Percentiles rank a stretch among this genome's conserved stretches.
These are phyloP conservation scores for Astraeus odoratus DNA, from an alignment of 768 basidiomycete species.

Conservation along the genomic window DNA sequence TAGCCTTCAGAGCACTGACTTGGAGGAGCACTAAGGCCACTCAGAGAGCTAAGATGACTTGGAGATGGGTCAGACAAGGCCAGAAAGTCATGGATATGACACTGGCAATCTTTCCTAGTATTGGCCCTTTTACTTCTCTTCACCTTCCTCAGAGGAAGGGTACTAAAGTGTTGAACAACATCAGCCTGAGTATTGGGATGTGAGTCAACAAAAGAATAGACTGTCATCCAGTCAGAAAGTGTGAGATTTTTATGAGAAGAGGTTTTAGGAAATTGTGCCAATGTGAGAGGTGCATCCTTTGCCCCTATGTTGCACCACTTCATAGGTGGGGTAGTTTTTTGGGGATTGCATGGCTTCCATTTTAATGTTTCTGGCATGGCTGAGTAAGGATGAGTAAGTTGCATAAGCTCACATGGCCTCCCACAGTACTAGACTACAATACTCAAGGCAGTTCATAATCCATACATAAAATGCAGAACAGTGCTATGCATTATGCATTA, in stretches of 20 bases:
- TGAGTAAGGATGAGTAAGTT: background rate
- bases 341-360: background rate
- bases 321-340: background rate
- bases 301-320: background rate
- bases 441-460: background rate
- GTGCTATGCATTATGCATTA: background rate
- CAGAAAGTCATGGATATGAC: no score
- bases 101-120: no score
- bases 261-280: background rate
- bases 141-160: background rate
- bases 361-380: background rate
- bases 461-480: background rate
- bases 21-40: no score
- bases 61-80: no score
- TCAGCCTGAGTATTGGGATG: background rate
- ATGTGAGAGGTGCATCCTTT: background rate
- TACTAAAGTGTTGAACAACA: slow-evolving; percentile 1
- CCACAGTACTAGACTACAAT: background rate
- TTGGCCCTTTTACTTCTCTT: no score
- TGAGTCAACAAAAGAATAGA: slow-evolving; percentile 4
- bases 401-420: background rate
- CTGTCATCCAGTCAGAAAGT: slow-evolving; percentile 4
- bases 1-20: background rate
- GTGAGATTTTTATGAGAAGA: background rate
- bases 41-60: no score